Base-by-base conservation (phyloP, 148 eudicot species). In the Vaccinium corymbosum region DNA sequence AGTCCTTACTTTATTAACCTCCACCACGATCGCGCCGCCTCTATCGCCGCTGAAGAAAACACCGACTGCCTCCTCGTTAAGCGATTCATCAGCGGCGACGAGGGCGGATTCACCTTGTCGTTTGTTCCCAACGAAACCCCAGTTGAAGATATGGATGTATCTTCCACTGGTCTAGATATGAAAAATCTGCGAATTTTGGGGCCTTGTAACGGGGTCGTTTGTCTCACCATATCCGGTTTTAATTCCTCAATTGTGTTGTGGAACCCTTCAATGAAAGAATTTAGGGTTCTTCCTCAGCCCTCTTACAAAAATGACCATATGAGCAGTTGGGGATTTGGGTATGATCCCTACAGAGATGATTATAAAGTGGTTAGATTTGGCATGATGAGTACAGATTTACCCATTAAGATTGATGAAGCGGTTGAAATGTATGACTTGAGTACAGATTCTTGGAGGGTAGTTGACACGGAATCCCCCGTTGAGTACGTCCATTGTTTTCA, bases 341-440 rank as follows among this genome's bases (percentile, higher is more conserved):
- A 20, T 20, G 68, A 61, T 61, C 68, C 27, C 25, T 20, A 0
- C 20, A 19, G 0, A 3, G 8, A 61, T 61, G 68, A n/a, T 61
- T 61, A 61, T 61, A 19, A n/a, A n/a, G 68, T 61, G 68, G 68
- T 61, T 61, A 61, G 7, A 6, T 61, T 61, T 1, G 68, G 27
- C 2, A 20, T 1, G 2, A 3, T 1, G 10, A n/a, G 2, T 20
- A 2, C 12, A 5, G 0, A 0, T 20, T 6, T 6, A 6, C 20
- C 0, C 27, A 20, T 1, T 61, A 9, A n/a, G 2, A 7, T n/a
- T n/a, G 11, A 61, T n/a, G 8, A 61, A 61, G 1, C 3, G 8
- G 22, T 61, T 61, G 27, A n/a, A 61, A 61, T 19, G n/a, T 61
- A 61, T 9, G 25, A 61, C 10, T n/a, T 61, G 68, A 61, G 27